These are phyloP conservation scores for Plasmodium fragile DNA, from an alignment of 169 alveolate genomes.

Conservation along the genomic window DNA sequence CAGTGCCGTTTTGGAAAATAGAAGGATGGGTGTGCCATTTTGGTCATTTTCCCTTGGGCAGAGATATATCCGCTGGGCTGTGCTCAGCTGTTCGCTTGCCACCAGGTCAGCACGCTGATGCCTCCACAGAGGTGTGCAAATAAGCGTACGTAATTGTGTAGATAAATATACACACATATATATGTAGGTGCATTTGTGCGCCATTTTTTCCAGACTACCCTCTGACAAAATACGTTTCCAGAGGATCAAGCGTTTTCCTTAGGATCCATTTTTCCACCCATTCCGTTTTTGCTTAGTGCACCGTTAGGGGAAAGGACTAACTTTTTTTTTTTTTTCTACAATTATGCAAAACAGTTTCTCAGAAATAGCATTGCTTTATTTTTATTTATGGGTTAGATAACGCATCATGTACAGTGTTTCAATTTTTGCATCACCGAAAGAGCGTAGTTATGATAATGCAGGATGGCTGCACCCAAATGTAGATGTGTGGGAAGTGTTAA, in stretches of 20 bases:
- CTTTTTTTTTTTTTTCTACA: neutral
- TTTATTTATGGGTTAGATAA: neutral
- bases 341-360: neutral
- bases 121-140: neutral
- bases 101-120: neutral
- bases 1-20: slow-evolving; percentile 8
- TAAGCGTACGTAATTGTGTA: neutral
- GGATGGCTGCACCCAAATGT: neutral
- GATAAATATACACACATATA: neutral
- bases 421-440: neutral
- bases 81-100: slow-evolving; percentile 2
- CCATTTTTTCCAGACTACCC: neutral
- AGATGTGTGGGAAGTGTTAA: neutral
- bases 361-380: neutral
- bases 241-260: slow-evolving; percentile 4
- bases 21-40: slow-evolving; percentile 4
- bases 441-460: neutral
- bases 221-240: slow-evolving; percentile 1
- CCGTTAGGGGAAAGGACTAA: slow-evolving; percentile 1
- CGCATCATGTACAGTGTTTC: neutral
- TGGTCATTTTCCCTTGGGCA: neutral
- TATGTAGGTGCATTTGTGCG: neutral
- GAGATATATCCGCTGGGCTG: neutral
- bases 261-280: slow-evolving; percentile 11
- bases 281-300: slow-evolving; percentile 7